Conservation (phyloP, 2,329 filamentous ascomycete genomes). For the Fonsecaea multimorphosa region DNA sequence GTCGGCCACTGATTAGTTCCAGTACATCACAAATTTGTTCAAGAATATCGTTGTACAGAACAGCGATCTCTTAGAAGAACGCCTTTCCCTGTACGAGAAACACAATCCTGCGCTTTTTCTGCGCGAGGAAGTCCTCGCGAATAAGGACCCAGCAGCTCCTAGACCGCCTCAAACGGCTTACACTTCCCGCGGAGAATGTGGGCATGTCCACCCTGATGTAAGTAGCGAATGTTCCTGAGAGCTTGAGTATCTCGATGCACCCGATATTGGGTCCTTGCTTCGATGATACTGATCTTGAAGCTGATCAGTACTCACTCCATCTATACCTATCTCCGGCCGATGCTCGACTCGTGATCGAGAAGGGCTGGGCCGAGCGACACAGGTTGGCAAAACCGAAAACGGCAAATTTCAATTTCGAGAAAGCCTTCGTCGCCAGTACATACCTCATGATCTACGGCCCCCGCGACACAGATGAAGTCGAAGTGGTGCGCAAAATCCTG, state of each 20-base stretch:
- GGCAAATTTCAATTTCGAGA: slow-evolving; percentile 62
- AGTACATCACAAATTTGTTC: slow-evolving; percentile 21
- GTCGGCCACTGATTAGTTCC: neutral
- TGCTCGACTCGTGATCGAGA: slow-evolving; percentile 72
- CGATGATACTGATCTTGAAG: neutral
- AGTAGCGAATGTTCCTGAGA: neutral
- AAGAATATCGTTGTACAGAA: slow-evolving; percentile 43
- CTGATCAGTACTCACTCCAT: slow-evolving; percentile 67
- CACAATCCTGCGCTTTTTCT: slow-evolving; percentile 21
- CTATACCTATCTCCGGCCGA: slow-evolving; percentile 80
- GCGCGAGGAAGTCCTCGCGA: slow-evolving; percentile 49
- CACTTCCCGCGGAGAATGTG: slow-evolving; percentile 70
- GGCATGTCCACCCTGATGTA: slow-evolving; percentile 75
- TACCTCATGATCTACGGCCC: slow-evolving; percentile 80
- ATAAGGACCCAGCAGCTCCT: neutral
- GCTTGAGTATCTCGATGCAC: neutral
- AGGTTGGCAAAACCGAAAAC: slow-evolving; percentile 61
- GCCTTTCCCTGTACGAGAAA: slow-evolving; percentile 19
- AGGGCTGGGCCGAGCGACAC: slow-evolving; percentile 77
- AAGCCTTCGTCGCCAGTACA: slow-evolving; percentile 9
- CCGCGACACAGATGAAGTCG: slow-evolving; percentile 69
- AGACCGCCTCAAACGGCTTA: slow-evolving; percentile 67
- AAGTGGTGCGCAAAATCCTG: slow-evolving; percentile 55
- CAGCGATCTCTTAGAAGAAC: slow-evolving; percentile 14
- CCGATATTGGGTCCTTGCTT: no score